Base-by-base conservation (phyloP, 352 stramenopile species). In the Blastocystis sp. region DNA sequence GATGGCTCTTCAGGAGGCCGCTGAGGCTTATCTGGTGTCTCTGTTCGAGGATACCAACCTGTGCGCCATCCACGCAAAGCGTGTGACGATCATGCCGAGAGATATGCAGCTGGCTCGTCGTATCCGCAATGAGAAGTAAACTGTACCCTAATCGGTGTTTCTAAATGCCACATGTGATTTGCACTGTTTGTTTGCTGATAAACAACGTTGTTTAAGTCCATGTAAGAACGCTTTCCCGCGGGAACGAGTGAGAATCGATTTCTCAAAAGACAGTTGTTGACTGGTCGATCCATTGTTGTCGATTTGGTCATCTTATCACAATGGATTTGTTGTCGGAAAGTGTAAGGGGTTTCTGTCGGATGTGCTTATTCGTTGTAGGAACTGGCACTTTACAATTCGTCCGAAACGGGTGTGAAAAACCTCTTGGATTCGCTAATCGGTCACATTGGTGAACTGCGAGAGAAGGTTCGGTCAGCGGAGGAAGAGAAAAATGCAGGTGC, bases 41-140 rank as follows among this genome's bases (percentile, higher is more conserved):
- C 90, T 96, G 57, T 95, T 96, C 67, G 92, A 96, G 86, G 92
- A 95, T 89, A 94, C 92, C 42, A 96, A 96, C 90, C 87, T 95
- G 71, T 95, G 92, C 87, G 92, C 92, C 75, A 95, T 96, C 87
- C 92, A 96, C 88, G 93, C 92, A 86, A 96, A 96, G 90, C 92
- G 93, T 49, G 92, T 96, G 34, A 96, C 92, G 21, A 94, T 96
- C 88, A 96, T 96, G 93, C 93, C 93, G 48, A 95, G 95, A 90
- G 92, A 96, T 88, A 95, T 96, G 67, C 92, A 96, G 88, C 90
- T 96, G n/a, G 92, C 92, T 24, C 92, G 92, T 64, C 67, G 67
- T 34, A 78, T 78, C 48, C 67, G 67, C 27, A 78, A 78, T 34
- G 67, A 78, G 44, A 78, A 78, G 67, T 78, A 78, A 72, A 61